phyloP scores from a whole-genome alignment of 2,329 filamentous ascomycete species.

The Pseudogymnoascus pannorum region DNA sequence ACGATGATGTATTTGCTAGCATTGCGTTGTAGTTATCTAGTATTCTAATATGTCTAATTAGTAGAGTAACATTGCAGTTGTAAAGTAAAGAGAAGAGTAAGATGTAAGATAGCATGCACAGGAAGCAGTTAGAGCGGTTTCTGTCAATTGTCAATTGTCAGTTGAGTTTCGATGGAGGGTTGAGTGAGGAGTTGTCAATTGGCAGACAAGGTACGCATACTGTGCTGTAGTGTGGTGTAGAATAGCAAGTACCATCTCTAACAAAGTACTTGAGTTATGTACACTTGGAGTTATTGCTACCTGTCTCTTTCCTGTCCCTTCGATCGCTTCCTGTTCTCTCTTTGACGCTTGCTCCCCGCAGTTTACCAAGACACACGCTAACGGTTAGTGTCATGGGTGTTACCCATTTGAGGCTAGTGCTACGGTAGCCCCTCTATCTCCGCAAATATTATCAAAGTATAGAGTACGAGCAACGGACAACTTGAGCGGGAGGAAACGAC shows the following conservation, averaged over 20 bases:
- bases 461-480: not conserved
- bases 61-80: not conserved
- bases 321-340: not conserved
- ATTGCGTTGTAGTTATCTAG: too few species aligned
- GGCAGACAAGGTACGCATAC: not conserved
- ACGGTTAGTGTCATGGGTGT: not conserved
- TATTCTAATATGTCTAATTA: too few species aligned
- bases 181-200: not conserved
- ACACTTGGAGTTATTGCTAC: not conserved
- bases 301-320: not conserved
- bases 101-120: not conserved
- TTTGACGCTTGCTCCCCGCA: not conserved
- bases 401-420: not conserved
- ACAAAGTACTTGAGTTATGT: not conserved
- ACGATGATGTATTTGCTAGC: not conserved
- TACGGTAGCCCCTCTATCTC: constrained; percentile 7
- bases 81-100: not conserved
- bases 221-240: not conserved
- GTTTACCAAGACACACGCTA: constrained; percentile 7
- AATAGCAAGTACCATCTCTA: not conserved
- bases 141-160: not conserved
- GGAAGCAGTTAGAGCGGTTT: not conserved
- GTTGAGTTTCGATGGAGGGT: not conserved
- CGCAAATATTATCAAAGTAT: not conserved
- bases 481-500: not conserved